Evolutionary conservation across 345 rosid species (phyloP).

Genomic region (Eutrema japonicum): DNA sequence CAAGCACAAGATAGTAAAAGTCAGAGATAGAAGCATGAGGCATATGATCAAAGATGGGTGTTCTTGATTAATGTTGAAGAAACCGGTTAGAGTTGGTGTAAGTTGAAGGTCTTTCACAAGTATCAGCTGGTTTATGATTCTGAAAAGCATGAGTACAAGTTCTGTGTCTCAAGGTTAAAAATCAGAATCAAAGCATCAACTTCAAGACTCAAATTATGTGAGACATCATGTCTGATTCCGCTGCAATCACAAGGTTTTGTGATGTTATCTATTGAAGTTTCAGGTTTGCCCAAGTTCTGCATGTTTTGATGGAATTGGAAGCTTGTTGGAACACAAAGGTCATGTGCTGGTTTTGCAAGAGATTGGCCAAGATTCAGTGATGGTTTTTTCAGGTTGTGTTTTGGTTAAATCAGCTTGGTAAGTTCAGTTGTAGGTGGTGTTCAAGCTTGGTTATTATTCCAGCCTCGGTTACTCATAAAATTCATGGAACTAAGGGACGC

Average conservation of each 20-base stretch:
- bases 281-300: neutral
- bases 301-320: neutral
- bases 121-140: neutral
- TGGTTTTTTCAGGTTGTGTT: neutral
- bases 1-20: neutral
- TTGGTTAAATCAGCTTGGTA: neutral
- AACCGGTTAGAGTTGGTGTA: neutral
- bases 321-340: neutral
- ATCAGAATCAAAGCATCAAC: neutral
- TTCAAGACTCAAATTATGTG: neutral
- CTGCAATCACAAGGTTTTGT: constrained; percentile 17
- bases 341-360: neutral
- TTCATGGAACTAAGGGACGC: neutral
- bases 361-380: neutral
- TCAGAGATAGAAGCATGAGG: neutral
- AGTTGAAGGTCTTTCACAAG: neutral
- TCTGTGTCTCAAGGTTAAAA: neutral
- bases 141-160: neutral
- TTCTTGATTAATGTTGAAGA: neutral
- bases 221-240: neutral
- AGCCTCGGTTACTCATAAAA: neutral
- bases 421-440: neutral
- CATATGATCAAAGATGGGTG: neutral
- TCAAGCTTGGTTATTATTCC: neutral
- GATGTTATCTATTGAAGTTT: constrained; percentile 2